These are phyloP conservation scores for Phytophthora niederhauseri DNA, from an alignment of 352 stramenopile species.

Conservation along the genomic window DNA sequence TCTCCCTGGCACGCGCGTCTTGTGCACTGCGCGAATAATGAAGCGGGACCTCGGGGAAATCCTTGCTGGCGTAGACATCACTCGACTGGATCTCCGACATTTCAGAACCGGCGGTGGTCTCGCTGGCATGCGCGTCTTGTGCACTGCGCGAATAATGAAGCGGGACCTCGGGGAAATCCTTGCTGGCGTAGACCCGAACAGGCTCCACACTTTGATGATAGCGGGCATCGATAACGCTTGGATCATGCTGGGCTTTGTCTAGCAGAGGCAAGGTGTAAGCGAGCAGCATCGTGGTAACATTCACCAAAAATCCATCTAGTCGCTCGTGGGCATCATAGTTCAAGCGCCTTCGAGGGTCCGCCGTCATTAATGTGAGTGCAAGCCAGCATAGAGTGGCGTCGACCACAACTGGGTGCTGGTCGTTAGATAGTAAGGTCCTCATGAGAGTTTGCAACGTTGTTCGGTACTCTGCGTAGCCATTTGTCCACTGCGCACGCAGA, in stretches of 20 bases:
- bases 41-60: slow-evolving; percentile 39
- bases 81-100: too few species aligned
- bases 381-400: slow-evolving; percentile 72
- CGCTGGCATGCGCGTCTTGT: slow-evolving; percentile 17
- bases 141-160: slow-evolving; percentile 33
- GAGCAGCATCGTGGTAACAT: slow-evolving; percentile 60
- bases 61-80: slow-evolving; percentile 53
- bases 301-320: slow-evolving; percentile 74
- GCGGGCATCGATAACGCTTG: slow-evolving; percentile 42
- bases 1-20: slow-evolving; percentile 17
- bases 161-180: slow-evolving; percentile 40
- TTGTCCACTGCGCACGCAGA: slow-evolving; percentile 57
- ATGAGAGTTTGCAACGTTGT: slow-evolving; percentile 40
- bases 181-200: slow-evolving; percentile 54
- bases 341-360: slow-evolving; percentile 53
- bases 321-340: slow-evolving; percentile 55
- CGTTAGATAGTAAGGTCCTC: slow-evolving; percentile 36
- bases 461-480: slow-evolving; percentile 46
- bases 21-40: slow-evolving; percentile 33
- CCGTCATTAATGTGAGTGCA: slow-evolving; percentile 46
- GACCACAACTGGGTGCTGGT: slow-evolving; percentile 55
- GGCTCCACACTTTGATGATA: slow-evolving; percentile 61
- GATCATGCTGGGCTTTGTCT: slow-evolving; percentile 28
- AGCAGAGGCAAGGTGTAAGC: slow-evolving; percentile 46
- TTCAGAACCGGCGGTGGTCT: slow-evolving; percentile 23